Percentiles rank a stretch among this genome's conserved stretches.
phyloP scores from a whole-genome alignment of 2,329 filamentous ascomycete species.

The Colletotrichum sp. region DNA sequence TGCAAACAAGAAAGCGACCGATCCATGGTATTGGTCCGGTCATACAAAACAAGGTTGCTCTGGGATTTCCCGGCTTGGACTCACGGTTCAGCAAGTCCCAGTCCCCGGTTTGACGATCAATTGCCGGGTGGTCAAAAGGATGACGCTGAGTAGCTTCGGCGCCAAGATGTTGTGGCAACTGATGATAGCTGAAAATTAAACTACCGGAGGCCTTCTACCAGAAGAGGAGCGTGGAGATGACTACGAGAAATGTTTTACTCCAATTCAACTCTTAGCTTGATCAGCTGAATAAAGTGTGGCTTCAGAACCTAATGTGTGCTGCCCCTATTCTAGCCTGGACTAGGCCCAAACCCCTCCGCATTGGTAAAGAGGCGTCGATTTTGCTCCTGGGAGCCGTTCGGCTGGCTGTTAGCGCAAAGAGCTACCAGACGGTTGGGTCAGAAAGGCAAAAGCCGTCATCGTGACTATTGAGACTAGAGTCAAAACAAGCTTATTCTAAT shows the following conservation, averaged over 20 bases:
- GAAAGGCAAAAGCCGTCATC: not conserved
- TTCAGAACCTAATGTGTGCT: not conserved
- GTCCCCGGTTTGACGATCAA: not conserved
- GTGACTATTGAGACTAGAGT: not conserved
- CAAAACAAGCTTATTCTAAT: not conserved
- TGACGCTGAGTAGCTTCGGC: not conserved
- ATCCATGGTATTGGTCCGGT: rapidly evolving
- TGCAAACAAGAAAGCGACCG: not conserved
- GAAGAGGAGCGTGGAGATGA: not conserved
- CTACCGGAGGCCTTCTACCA: not conserved
- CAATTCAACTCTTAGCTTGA: not conserved
- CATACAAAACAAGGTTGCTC: not conserved
- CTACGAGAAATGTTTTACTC: not conserved
- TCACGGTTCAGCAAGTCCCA: not conserved
- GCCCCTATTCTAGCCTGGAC: not conserved
- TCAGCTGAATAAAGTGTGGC: not conserved
- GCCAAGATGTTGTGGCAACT: not conserved
- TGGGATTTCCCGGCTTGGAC: not conserved
- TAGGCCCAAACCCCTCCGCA: not conserved
- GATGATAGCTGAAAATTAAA: not conserved
- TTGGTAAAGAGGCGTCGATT: not conserved
- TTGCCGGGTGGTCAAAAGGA: not conserved
- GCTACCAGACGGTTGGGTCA: not conserved
- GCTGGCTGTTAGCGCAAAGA: not conserved
- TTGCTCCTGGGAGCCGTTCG: not conserved